These are phyloP conservation scores for Panaeolus papilionaceus DNA, from an alignment of 768 basidiomycete species.

Conservation along the genomic window DNA sequence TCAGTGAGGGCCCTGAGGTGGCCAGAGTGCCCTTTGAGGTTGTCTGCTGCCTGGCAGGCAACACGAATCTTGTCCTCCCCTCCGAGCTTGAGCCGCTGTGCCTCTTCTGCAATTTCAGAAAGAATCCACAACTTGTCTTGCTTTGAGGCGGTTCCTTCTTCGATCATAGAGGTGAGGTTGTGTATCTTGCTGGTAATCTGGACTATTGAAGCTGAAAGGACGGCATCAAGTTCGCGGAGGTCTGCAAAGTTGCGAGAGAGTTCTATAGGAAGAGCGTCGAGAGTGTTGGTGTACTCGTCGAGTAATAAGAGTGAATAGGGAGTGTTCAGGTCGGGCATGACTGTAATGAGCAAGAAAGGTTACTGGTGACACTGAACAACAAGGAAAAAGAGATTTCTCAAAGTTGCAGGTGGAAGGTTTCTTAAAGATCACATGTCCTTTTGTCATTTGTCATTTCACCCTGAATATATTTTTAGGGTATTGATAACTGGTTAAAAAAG, in stretches of 20 bases:
- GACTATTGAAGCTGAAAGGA: slow-evolving; percentile 87
- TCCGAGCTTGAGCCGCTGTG: slow-evolving; percentile 87
- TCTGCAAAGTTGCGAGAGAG: slow-evolving; percentile 95
- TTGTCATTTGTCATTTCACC: slow-evolving; percentile 21
- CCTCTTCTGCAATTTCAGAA: slow-evolving; percentile 94
- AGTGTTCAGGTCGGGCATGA: slow-evolving; percentile 34
- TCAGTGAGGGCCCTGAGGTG: slow-evolving; percentile 70
- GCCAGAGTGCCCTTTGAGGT: slow-evolving; percentile 67
- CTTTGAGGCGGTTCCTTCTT: slow-evolving; percentile 60
- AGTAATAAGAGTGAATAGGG: slow-evolving; percentile 75
- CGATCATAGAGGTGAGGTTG: slow-evolving; percentile 76
- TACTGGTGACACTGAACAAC: not conserved
- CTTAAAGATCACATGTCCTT: slow-evolving; percentile 27
- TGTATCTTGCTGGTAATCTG: slow-evolving; percentile 83
- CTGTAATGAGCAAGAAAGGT: not conserved
- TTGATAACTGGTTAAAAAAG: slow-evolving; percentile 16
- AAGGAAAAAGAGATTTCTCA: not conserved
- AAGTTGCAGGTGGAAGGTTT: not conserved
- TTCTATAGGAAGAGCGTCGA: slow-evolving; percentile 93
- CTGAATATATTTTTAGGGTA: slow-evolving; percentile 20
- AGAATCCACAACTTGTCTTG: slow-evolving; percentile 87
- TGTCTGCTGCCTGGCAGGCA: slow-evolving; percentile 90
- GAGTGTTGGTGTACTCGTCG: slow-evolving; percentile 86
- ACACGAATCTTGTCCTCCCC: slow-evolving; percentile 98
- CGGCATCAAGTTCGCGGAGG: slow-evolving; percentile 97